Evolutionary conservation across 169 alveolate genomes (phyloP).

Genomic region (Eimeria maxima): DNA sequence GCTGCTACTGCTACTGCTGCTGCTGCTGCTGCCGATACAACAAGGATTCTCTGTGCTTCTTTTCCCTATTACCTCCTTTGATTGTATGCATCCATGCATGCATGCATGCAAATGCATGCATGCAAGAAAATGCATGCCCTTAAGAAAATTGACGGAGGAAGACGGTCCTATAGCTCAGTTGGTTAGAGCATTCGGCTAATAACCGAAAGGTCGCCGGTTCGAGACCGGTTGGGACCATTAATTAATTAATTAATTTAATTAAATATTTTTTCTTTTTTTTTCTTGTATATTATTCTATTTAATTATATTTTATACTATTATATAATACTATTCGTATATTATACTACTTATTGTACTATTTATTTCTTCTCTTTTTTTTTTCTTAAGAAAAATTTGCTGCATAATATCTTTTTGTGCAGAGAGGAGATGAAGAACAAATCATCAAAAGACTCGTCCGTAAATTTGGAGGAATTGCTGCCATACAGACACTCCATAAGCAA

Average conservation of each 20-base stretch:
- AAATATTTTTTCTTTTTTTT: not conserved
- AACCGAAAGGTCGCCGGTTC: slow-evolving; percentile 17
- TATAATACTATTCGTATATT: not conserved
- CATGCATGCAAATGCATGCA: not conserved
- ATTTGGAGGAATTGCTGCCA: slow-evolving; percentile 18
- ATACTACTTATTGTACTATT: not conserved
- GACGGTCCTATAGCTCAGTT: not conserved
- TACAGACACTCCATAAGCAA: slow-evolving; percentile 7
- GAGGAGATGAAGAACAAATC: slow-evolving; percentile 23
- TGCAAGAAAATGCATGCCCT: not conserved
- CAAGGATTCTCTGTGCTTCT: too few relatives aligned
- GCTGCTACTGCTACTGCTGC: too few relatives aligned
- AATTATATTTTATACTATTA: not conserved
- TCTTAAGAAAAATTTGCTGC: too few relatives aligned
- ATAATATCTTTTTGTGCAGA: not conserved
- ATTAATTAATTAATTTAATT: not conserved
- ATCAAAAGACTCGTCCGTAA: not conserved
- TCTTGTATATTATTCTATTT: not conserved
- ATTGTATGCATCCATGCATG: not conserved
- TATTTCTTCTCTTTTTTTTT: not conserved
- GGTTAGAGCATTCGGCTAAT: slow-evolving; percentile 12
- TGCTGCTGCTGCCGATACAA: too few relatives aligned
- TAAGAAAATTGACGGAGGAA: not conserved
- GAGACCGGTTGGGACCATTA: not conserved
- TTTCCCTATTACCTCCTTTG: too few relatives aligned